A percentile compares a stretch with the other conserved stretches of the same genome.
These are phyloP conservation scores for Saccharum officinarum DNA, from an alignment of 176 grass and related monocot genomes.

Conservation along the genomic window DNA sequence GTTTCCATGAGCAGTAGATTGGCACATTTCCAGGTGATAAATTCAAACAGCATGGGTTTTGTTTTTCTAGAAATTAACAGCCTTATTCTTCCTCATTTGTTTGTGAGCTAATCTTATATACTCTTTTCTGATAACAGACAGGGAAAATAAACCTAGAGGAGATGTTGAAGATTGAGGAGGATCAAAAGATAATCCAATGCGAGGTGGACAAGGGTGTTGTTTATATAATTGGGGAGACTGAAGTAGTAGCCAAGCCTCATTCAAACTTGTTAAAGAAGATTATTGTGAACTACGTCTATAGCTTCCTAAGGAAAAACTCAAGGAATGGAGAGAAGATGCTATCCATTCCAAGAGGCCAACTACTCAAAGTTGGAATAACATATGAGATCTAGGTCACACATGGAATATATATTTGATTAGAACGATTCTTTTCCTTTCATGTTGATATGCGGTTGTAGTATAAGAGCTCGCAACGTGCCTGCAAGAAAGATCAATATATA, in stretches of 20 bases:
- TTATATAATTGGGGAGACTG: slow-evolving; percentile 64
- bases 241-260: slow-evolving; percentile 50
- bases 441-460: neutral
- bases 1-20: slow-evolving; percentile 39
- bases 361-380: slow-evolving; percentile 72
- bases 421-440: neutral
- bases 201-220: slow-evolving; percentile 72
- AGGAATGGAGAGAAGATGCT: slow-evolving; percentile 61
- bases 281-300: slow-evolving; percentile 55
- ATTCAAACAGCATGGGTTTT: neutral
- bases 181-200: slow-evolving; percentile 47
- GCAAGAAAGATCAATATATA: neutral
- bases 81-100: neutral
- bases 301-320: slow-evolving; percentile 61
- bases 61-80: neutral
- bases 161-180: slow-evolving; percentile 48
- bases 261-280: slow-evolving; percentile 60
- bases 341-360: slow-evolving; percentile 53
- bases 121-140: neutral
- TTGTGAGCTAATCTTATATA: neutral
- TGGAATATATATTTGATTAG: neutral
- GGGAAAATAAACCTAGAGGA: slow-evolving; percentile 46
- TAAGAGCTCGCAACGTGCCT: neutral
- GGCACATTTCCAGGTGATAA: slow-evolving; percentile 38
- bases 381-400: slow-evolving; percentile 57